Conservation (phyloP, 169 alveolate species). For the Eimeria maxima region DNA sequence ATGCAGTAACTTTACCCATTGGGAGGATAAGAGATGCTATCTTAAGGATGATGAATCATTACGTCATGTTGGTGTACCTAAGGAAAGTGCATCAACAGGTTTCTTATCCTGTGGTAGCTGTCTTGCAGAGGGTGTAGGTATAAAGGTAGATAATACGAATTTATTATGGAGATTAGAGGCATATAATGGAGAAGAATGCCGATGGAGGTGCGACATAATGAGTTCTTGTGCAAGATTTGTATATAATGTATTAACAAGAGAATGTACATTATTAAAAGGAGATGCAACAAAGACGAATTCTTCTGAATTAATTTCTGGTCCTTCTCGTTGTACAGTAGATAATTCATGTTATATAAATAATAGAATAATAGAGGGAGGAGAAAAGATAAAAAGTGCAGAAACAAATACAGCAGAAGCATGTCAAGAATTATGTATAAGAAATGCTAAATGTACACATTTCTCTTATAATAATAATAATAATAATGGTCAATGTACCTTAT, state of each 20-base stretch:
- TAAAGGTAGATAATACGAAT: background rate
- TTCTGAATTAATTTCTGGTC: background rate
- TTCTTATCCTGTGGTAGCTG: background rate
- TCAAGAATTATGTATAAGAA: background rate
- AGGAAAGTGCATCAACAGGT: background rate
- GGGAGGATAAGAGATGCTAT: background rate
- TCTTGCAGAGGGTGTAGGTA: background rate
- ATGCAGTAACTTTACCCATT: background rate
- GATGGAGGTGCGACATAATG: background rate
- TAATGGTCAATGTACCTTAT: background rate
- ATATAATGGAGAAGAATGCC: slow-evolving; percentile 1
- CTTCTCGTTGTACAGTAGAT: background rate
- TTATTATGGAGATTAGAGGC: background rate
- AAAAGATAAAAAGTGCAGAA: background rate
- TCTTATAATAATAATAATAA: too few species aligned
- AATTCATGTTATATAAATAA: background rate
- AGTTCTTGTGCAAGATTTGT: background rate
- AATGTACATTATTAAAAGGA: background rate
- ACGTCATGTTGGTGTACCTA: background rate
- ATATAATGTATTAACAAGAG: background rate
- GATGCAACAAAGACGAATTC: background rate
- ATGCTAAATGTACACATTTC: background rate
- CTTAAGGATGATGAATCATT: background rate
- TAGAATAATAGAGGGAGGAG: background rate
- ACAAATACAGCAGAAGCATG: background rate